Percentiles rank a stretch among this genome's conserved stretches.
Evolutionary conservation across 768 basidiomycete species (phyloP).

Genomic region (Boletus insuetus): DNA sequence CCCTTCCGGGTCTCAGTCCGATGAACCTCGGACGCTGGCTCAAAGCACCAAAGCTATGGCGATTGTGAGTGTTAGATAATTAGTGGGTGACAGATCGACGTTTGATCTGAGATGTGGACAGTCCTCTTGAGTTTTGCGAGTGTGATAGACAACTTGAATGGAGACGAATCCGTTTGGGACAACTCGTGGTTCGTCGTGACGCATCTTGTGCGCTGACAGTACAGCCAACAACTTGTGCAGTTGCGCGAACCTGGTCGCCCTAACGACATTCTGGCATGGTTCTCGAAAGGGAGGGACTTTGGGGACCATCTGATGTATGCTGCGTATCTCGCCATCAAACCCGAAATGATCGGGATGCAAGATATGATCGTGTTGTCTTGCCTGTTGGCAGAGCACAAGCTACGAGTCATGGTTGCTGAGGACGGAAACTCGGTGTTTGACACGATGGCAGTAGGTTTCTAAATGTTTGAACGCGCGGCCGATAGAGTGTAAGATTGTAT

Average conservation of each 20-base stretch:
- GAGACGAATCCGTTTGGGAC: not conserved
- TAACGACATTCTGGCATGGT: slow-evolving; percentile 6
- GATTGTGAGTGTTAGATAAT: slow-evolving; percentile 12
- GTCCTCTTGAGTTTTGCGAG: slow-evolving; percentile 9
- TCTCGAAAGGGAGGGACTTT: slow-evolving; percentile 2
- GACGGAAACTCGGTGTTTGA: not conserved
- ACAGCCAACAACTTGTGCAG: not conserved
- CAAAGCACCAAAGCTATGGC: not conserved
- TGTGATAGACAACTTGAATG: slow-evolving; percentile 15
- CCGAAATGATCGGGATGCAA: slow-evolving; percentile 7
- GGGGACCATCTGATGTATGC: not conserved
- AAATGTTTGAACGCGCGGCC: not conserved
- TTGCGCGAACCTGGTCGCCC: slow-evolving; percentile 8
- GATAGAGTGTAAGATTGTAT: not conserved
- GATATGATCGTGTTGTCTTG: slow-evolving; percentile 22
- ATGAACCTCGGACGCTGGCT: slow-evolving; percentile 15
- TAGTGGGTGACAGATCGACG: not conserved
- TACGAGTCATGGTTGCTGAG: not conserved
- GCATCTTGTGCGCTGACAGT: not conserved
- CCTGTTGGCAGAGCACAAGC: slow-evolving; percentile 15
- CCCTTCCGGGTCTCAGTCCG: slow-evolving; percentile 9
- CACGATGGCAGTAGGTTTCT: not conserved
- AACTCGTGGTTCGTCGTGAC: slow-evolving; percentile 15
- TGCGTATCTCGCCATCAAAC: slow-evolving; percentile 12
- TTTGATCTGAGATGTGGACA: not conserved